These are phyloP conservation scores for Aspergillus carbonarius DNA, from an alignment of 2,329 filamentous ascomycete species.

Conservation along the genomic window DNA sequence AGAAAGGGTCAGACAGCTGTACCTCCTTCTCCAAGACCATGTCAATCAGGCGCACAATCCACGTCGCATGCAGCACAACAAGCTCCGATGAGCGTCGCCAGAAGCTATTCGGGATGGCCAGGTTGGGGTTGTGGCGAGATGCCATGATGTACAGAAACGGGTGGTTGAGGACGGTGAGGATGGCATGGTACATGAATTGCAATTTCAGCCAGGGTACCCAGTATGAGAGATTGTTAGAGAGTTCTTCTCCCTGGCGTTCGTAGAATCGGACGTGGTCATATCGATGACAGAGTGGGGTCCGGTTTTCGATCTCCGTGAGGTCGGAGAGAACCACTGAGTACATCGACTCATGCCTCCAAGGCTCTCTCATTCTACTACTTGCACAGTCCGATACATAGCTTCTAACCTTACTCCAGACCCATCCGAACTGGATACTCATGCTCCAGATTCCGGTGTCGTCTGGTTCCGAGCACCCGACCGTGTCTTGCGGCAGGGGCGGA, in stretches of 20 bases:
- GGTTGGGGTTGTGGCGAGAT: slow-evolving; percentile 53
- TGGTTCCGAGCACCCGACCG: slow-evolving; percentile 43
- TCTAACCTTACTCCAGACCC: slow-evolving; percentile 51
- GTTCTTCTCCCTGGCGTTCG: slow-evolving; percentile 49
- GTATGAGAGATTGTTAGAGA: slow-evolving; percentile 48
- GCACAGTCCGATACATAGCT: slow-evolving; percentile 52
- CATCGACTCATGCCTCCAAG: slow-evolving; percentile 54
- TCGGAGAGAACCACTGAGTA: slow-evolving; percentile 53
- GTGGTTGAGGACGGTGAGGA: slow-evolving; percentile 54
- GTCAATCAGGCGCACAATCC: slow-evolving; percentile 56
- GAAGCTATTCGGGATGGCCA: slow-evolving; percentile 56
- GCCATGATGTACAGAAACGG: slow-evolving; percentile 56
- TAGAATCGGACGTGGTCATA: slow-evolving; percentile 57
- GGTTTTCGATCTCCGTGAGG: slow-evolving; percentile 51
- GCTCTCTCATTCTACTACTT: slow-evolving; percentile 49
- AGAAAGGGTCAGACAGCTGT: slow-evolving; percentile 52
- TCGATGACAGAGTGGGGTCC: slow-evolving; percentile 50
- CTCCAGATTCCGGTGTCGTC: slow-evolving; percentile 53
- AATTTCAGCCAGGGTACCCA: slow-evolving; percentile 55
- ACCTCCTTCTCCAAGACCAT: slow-evolving; percentile 55
- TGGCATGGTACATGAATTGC: slow-evolving; percentile 55
- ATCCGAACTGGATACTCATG: slow-evolving; percentile 50
- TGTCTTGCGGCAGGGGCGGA: slow-evolving; percentile 47
- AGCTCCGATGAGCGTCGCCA: slow-evolving; percentile 55
- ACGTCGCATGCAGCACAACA: slow-evolving; percentile 53